These are phyloP conservation scores for Torulaspora delbrueckii DNA, from an alignment of 805 yeast genomes.

Conservation along the genomic window DNA sequence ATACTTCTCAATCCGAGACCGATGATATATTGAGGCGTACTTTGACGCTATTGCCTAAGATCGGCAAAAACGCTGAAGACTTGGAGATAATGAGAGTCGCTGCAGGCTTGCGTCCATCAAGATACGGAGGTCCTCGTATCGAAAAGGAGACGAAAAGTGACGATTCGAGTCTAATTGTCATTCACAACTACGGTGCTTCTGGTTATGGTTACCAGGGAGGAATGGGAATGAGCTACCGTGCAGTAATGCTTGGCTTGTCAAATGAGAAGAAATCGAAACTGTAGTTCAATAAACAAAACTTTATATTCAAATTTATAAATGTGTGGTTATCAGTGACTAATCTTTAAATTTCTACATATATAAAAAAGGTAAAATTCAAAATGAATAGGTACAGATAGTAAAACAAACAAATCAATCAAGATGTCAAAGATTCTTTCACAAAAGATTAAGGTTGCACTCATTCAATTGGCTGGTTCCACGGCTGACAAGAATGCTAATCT, in stretches of 20 bases:
- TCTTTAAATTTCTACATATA: no score
- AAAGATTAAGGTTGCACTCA: slow-evolving; percentile 70
- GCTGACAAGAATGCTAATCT: slow-evolving; percentile 76
- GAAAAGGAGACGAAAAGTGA: slow-evolving; percentile 45
- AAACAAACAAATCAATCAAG: background rate
- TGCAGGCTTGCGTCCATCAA: slow-evolving; percentile 72
- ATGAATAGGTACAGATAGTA: no score
- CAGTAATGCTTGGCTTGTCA: slow-evolving; percentile 35
- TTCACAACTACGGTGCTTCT: slow-evolving; percentile 71
- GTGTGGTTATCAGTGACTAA: no score
- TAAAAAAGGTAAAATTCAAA: no score
- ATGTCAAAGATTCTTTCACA: slow-evolving; percentile 31
- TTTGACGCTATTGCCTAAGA: slow-evolving; percentile 46
- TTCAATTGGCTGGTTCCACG: slow-evolving; percentile 71
- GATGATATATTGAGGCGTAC: slow-evolving; percentile 59
- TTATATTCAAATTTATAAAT: no score
- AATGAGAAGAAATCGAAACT: slow-evolving; percentile 3
- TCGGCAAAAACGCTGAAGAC: slow-evolving; percentile 35
- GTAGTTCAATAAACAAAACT: background rate
- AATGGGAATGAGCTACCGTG: slow-evolving; percentile 51
- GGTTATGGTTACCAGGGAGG: slow-evolving; percentile 69
- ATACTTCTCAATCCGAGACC: slow-evolving; percentile 53
- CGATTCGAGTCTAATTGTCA: slow-evolving; percentile 40
- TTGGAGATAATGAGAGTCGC: slow-evolving; percentile 57
- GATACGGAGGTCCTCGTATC: slow-evolving; percentile 71